A percentile compares a stretch with the other conserved stretches of the same genome.
phyloP scores from a whole-genome alignment of 176 grass and related monocot species.

The Cocos nucifera region DNA sequence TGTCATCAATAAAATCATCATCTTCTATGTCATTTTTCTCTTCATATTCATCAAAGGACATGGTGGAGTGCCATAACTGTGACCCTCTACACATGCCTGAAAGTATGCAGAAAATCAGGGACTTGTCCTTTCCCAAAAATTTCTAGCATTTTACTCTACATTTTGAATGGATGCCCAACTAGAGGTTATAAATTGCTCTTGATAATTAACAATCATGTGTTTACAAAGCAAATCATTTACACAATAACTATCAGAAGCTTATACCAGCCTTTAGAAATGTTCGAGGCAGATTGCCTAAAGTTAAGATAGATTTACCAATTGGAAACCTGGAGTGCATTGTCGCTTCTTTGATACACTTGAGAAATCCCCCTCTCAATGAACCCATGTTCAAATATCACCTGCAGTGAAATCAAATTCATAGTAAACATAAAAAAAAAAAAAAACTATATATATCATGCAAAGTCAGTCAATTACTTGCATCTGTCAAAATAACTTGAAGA shows the following conservation, averaged over 20 bases:
- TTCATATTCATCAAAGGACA: constrained; percentile 41
- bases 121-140: too few species aligned
- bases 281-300: neutral
- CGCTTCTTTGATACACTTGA: constrained; percentile 30
- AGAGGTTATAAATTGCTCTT: constrained; percentile 7
- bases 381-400: constrained; percentile 30
- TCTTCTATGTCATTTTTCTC: constrained; percentile 32
- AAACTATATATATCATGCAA: too few species aligned
- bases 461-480: too few species aligned
- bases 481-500: too few species aligned
- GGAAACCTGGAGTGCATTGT: constrained; percentile 21
- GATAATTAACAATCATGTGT: constrained; percentile 1
- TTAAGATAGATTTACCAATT: constrained; percentile 27
- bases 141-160: too few species aligned
- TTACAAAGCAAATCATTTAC: constrained; percentile 1
- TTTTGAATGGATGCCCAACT: too few species aligned
- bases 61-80: constrained; percentile 46
- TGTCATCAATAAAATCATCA: constrained; percentile 31
- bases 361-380: constrained; percentile 29
- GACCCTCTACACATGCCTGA: constrained; percentile 39
- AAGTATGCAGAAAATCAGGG: neutral
- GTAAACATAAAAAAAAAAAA: too few species aligned
- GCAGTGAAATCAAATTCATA: too few species aligned
- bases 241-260: neutral
- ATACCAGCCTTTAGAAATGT: neutral